These are phyloP conservation scores for Sphenostylis stenocarpa DNA, from an alignment of 306 rosid species.

Conservation along the genomic window DNA sequence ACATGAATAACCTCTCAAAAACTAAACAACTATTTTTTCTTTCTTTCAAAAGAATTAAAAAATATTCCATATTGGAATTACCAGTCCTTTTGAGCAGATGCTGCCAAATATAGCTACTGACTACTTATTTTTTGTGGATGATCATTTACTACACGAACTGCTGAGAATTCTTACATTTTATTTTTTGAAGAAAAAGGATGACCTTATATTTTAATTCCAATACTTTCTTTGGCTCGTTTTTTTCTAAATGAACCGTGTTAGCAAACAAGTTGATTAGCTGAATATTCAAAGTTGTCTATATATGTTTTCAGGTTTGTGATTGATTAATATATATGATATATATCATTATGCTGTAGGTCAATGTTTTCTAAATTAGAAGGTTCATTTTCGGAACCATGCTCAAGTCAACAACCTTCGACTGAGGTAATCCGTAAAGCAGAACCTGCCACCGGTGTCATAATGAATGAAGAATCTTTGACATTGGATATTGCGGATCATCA, in stretches of 20 bases:
- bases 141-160: not conserved
- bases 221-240: slow-evolving; percentile 5
- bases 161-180: slow-evolving; percentile 19
- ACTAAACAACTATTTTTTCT: not conserved
- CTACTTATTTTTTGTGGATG: not conserved
- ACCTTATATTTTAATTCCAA: slow-evolving; percentile 11
- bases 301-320: not conserved
- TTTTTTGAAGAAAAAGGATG: slow-evolving; percentile 16
- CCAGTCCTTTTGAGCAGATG: slow-evolving; percentile 1
- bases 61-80: not conserved
- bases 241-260: slow-evolving; percentile 19
- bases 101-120: slow-evolving; percentile 7
- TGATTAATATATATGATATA: slow-evolving; percentile 13
- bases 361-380: slow-evolving; percentile 43
- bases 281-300: slow-evolving; percentile 24
- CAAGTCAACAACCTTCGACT: slow-evolving; percentile 37
- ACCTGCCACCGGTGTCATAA: slow-evolving; percentile 27
- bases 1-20: slow-evolving; percentile 26
- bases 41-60: not conserved
- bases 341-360: slow-evolving; percentile 46
- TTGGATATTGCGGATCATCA: slow-evolving; percentile 31
- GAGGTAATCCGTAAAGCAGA: slow-evolving; percentile 35
- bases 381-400: slow-evolving; percentile 38
- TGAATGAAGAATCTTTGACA: slow-evolving; percentile 21
- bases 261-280: slow-evolving; percentile 14